These are phyloP conservation scores for Brachypodium distachyon DNA, from an alignment of 202 grass and related monocot genomes.

Conservation along the genomic window DNA sequence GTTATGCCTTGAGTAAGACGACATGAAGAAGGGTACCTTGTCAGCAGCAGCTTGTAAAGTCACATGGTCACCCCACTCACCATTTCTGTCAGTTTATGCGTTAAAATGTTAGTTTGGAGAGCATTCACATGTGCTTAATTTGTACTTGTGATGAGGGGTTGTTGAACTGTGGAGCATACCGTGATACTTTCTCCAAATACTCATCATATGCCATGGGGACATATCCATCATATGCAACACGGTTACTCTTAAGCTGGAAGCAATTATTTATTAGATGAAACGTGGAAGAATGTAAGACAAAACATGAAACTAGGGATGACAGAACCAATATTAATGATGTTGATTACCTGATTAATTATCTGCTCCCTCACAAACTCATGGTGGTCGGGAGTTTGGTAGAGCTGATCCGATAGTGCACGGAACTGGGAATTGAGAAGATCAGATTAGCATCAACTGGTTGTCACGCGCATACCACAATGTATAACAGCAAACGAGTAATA, in stretches of 20 bases:
- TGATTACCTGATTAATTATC: constrained; percentile 68
- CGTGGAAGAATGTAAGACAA: not conserved
- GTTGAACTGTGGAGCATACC: constrained; percentile 24
- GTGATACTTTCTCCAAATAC: constrained; percentile 76
- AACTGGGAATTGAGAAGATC: constrained; percentile 44
- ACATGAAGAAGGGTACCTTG: constrained; percentile 36
- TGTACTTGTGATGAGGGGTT: constrained; percentile 2
- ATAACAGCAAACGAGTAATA: not conserved
- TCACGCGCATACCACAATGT: not conserved
- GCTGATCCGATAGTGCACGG: constrained; percentile 91
- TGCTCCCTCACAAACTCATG: constrained; percentile 95
- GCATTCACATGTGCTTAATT: not conserved
- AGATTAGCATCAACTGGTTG: constrained; percentile 19
- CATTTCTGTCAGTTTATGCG: constrained; percentile 42
- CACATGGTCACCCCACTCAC: constrained; percentile 98
- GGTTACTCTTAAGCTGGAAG: constrained; percentile 71
- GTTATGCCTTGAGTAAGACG: constrained; percentile 8
- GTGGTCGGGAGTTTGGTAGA: constrained; percentile 84
- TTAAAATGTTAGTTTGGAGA: constrained; percentile 14
- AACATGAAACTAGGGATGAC: not conserved
- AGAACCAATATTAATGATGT: not conserved
- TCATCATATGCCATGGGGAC: constrained; percentile 92
- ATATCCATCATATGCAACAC: constrained; percentile 81
- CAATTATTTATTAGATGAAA: constrained; percentile 16
- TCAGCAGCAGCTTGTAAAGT: constrained; percentile 97